These are phyloP conservation scores for Begonia loranthoides DNA, from an alignment of 306 rosid species.

Conservation along the genomic window DNA sequence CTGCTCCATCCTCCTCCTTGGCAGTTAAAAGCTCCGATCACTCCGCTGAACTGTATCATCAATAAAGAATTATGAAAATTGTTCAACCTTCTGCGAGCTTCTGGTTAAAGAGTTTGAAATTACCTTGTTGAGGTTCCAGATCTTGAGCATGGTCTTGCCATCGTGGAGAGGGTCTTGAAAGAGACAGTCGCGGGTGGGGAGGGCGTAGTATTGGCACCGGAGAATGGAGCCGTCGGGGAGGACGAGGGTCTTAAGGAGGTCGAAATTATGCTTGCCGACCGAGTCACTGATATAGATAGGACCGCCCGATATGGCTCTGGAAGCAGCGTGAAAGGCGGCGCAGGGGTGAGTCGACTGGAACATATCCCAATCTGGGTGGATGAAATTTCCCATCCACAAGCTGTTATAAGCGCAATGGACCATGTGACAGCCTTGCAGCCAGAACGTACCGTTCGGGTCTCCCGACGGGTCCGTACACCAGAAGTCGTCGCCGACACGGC, in stretches of 20 bases:
- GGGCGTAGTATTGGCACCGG: slow-evolving; percentile 71
- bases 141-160: slow-evolving; percentile 86
- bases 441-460: slow-evolving; percentile 83
- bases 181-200: slow-evolving; percentile 75
- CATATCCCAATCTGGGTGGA: slow-evolving; percentile 98
- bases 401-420: slow-evolving; percentile 93
- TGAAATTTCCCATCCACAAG: slow-evolving; percentile 94
- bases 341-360: slow-evolving; percentile 93
- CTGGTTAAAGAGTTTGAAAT: not conserved
- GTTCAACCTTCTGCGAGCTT: not conserved
- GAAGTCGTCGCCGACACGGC: slow-evolving; percentile 97
- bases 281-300: slow-evolving; percentile 79
- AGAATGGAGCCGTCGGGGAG: slow-evolving; percentile 83
- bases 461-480: slow-evolving; percentile 94
- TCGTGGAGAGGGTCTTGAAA: slow-evolving; percentile 83
- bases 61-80: not conserved
- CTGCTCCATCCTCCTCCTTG: slow-evolving; percentile 96
- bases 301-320: slow-evolving; percentile 91
- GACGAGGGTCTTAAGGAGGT: slow-evolving; percentile 45
- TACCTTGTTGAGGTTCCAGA: slow-evolving; percentile 92
- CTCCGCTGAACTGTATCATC: slow-evolving; percentile 53
- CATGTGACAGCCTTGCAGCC: slow-evolving; percentile 99
- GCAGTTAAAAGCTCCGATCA: slow-evolving; percentile 79
- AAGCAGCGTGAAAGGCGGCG: slow-evolving; percentile 87
- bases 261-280: slow-evolving; percentile 76